These are phyloP conservation scores for Suillus occidentalis DNA, from an alignment of 768 basidiomycete genomes.

Conservation along the genomic window DNA sequence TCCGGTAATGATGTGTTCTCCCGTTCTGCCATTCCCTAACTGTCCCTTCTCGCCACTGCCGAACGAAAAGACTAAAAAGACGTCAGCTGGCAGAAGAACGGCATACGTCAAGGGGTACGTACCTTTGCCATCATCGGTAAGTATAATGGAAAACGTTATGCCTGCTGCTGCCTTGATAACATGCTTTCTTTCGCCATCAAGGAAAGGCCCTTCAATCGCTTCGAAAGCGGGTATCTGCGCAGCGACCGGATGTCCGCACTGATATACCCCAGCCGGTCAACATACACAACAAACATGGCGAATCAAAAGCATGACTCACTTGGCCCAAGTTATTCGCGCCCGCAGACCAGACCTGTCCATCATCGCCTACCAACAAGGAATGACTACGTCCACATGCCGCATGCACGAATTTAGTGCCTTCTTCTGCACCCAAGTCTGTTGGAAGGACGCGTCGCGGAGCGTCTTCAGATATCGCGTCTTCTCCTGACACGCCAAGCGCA, in stretches of 20 bases:
- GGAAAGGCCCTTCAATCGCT: slow-evolving; percentile 55
- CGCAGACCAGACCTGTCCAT: slow-evolving; percentile 81
- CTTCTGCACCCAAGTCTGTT: slow-evolving; percentile 56
- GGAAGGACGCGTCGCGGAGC: slow-evolving; percentile 64
- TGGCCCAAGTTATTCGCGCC: slow-evolving; percentile 83
- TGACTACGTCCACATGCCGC: slow-evolving; percentile 87
- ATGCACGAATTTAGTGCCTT: slow-evolving; percentile 64
- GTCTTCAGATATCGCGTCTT: slow-evolving; percentile 69
- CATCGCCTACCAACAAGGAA: slow-evolving; percentile 77
- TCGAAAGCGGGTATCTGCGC: slow-evolving; percentile 71
- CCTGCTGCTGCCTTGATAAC: slow-evolving; percentile 79
- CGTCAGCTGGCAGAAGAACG: slow-evolving; percentile 4
- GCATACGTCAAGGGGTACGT: slow-evolving; percentile 14
- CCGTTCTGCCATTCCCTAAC: slow-evolving; percentile 88
- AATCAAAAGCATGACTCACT: slow-evolving; percentile 41
- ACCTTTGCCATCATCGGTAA: slow-evolving; percentile 85
- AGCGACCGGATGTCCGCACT: slow-evolving; percentile 73
- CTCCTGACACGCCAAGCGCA: slow-evolving; percentile 59
- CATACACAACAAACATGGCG: background rate
- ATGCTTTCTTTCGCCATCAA: slow-evolving; percentile 59
- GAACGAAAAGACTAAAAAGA: slow-evolving; percentile 70
- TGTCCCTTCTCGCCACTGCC: slow-evolving; percentile 94
- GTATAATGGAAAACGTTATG: slow-evolving; percentile 77
- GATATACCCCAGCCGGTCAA: slow-evolving; percentile 3
- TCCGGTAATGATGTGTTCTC: slow-evolving; percentile 86